Conservation (phyloP, 495 filamentous ascomycete species). For the Talaromyces trachyspermus region DNA sequence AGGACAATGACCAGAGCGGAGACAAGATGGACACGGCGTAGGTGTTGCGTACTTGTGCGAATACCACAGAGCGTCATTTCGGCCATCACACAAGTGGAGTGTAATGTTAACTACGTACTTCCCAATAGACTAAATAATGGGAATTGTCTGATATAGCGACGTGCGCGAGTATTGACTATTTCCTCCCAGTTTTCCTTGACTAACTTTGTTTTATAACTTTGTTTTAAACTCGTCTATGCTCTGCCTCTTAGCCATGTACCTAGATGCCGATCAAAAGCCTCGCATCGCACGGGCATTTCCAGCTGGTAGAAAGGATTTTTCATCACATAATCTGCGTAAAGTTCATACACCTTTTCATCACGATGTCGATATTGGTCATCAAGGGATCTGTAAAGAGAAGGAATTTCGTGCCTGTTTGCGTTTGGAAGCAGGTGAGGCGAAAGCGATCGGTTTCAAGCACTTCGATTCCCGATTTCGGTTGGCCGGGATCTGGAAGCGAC, state of each 20-base stretch:
- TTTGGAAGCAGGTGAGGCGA: conserved; percentile 90
- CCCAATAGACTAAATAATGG: conserved; percentile 7
- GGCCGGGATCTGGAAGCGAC: conserved; percentile 44
- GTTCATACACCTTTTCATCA: conserved; percentile 82
- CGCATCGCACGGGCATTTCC: conserved; percentile 95
- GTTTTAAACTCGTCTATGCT: too few species aligned
- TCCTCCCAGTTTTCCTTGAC: too few species aligned
- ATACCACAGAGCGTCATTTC: too few species aligned
- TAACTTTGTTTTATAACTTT: too few species aligned
- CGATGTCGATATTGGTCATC: conserved; percentile 77
- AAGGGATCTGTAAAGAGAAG: conserved; percentile 89
- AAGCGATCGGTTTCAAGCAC: conserved; percentile 87
- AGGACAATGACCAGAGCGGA: conserved; percentile 55
- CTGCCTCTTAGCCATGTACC: conserved; percentile 38
- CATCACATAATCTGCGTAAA: conserved; percentile 97
- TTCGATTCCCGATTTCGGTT: conserved; percentile 63
- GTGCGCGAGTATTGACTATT: too few species aligned
- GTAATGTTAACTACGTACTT: background rate
- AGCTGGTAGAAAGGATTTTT: conserved; percentile 98
- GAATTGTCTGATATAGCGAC: too few species aligned
- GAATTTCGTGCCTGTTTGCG: conserved; percentile 90
- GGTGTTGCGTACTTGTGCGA: too few species aligned
- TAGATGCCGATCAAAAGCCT: conserved; percentile 85
- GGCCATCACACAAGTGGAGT: too few species aligned
- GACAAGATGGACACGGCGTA: conserved; percentile 71